These are phyloP conservation scores for Boletus sp. DNA, from an alignment of 768 basidiomycete species.

Conservation along the genomic window DNA sequence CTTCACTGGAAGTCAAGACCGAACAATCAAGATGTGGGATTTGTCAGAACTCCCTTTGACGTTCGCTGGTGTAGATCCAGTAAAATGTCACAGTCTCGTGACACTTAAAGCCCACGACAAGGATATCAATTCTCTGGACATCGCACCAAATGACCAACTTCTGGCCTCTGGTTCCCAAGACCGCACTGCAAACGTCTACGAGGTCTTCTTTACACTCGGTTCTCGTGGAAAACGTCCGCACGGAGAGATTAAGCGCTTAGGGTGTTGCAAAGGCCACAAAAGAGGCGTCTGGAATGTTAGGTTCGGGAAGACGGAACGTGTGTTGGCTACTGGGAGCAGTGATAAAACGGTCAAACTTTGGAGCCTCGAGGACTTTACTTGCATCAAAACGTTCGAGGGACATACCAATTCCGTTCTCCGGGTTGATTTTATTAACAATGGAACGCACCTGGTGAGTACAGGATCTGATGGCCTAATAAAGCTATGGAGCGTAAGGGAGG, in stretches of 20 bases:
- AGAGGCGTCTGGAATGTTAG: slow-evolving; percentile 94
- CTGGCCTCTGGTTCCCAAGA: slow-evolving; percentile 96
- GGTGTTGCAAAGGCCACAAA: slow-evolving; percentile 94
- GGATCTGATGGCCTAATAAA: slow-evolving; percentile 96
- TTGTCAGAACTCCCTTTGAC: slow-evolving; percentile 50
- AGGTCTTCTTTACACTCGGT: slow-evolving; percentile 56
- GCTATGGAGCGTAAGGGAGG: slow-evolving; percentile 88
- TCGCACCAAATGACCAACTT: slow-evolving; percentile 84
- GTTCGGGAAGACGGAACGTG: slow-evolving; percentile 79
- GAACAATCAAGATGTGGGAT: slow-evolving; percentile 99
- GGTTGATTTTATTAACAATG: slow-evolving; percentile 84
- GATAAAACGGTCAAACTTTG: slow-evolving; percentile 95
- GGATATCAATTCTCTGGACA: slow-evolving; percentile 95
- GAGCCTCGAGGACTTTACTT: slow-evolving; percentile 91
- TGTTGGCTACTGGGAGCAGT: slow-evolving; percentile 91
- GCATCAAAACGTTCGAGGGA: slow-evolving; percentile 95
- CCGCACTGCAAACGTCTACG: slow-evolving; percentile 88
- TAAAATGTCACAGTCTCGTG: slow-evolving; percentile 70
- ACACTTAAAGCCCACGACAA: slow-evolving; percentile 96
- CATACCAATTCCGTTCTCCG: slow-evolving; percentile 96
- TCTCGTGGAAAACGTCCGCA: slow-evolving; percentile 43
- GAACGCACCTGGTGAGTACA: slow-evolving; percentile 83
- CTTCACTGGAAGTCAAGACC: slow-evolving; percentile 95
- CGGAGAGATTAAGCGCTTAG: slow-evolving; percentile 74
- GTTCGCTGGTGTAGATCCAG: slow-evolving; percentile 24